These are phyloP conservation scores for Psophocarpus tetragonolobus DNA, from an alignment of 306 rosid species.

Conservation along the genomic window DNA sequence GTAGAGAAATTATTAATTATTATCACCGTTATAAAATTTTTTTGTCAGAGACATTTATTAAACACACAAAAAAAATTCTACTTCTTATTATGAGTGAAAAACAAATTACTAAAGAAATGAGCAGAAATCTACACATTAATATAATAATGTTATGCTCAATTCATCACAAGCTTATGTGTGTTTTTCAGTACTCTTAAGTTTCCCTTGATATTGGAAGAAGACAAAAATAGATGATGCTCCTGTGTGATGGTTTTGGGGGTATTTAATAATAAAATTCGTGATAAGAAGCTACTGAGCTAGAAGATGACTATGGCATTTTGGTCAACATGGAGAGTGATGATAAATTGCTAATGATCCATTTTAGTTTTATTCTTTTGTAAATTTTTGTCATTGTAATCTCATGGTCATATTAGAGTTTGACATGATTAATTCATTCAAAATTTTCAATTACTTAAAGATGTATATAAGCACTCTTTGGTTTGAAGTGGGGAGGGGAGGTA, in stretches of 20 bases:
- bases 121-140: too few relatives aligned
- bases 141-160: not conserved
- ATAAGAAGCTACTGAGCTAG: constrained; percentile 3
- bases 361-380: not conserved
- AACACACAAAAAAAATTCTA: too few relatives aligned
- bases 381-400: not conserved
- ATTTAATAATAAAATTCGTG: not conserved
- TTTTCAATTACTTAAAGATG: too few relatives aligned
- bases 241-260: not conserved
- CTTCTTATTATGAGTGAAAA: too few relatives aligned
- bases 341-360: not conserved
- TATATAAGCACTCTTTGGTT: too few relatives aligned
- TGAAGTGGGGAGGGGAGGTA: too few relatives aligned
- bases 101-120: too few relatives aligned
- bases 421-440: not conserved
- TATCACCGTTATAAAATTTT: not conserved
- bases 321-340: not conserved
- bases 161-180: not conserved
- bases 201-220: not conserved
- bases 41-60: too few relatives aligned
- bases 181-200: not conserved
- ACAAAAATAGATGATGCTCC: not conserved
- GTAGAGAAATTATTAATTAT: not conserved
- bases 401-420: not conserved
- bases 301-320: not conserved